Percentiles rank a stretch among this genome's conserved stretches.
phyloP scores from a whole-genome alignment of 345 rosid species.

The Anastatica hierochuntica region DNA sequence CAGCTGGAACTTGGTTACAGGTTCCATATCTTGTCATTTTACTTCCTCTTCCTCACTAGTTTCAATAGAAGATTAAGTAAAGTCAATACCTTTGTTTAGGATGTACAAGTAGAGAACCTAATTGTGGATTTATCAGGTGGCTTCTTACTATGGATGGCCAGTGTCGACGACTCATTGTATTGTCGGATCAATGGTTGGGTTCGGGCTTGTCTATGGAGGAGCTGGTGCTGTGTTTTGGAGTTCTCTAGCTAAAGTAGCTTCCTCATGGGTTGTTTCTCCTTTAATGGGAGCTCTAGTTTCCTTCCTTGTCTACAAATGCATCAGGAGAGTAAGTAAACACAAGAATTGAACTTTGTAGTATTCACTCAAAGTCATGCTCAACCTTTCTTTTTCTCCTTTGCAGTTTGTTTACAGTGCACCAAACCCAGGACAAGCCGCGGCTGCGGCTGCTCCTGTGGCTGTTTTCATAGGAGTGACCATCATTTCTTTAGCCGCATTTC shows the following conservation, averaged over 20 bases:
- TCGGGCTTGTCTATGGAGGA: conserved; percentile 91
- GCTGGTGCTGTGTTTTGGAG: conserved; percentile 94
- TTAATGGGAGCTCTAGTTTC: conserved; percentile 74
- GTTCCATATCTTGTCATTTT: too few species aligned
- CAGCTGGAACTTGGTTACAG: conserved; percentile 99
- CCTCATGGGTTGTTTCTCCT: conserved; percentile 96
- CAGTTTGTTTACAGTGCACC: conserved; percentile 97
- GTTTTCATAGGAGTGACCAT: conserved; percentile 71
- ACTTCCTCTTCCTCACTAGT: too few species aligned
- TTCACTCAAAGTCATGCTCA: too few species aligned
- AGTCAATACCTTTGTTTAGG: too few species aligned
- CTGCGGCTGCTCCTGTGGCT: conserved; percentile 71
- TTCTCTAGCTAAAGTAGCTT: conserved; percentile 76
- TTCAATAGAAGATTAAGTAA: background rate
- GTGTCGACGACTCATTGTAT: conserved; percentile 98
- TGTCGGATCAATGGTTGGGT: conserved; percentile 97
- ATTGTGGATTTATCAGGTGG: conserved; percentile 39
- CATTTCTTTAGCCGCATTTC: conserved; percentile 84
- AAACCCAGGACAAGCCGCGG: conserved; percentile 92
- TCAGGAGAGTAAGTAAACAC: conserved; percentile 67
- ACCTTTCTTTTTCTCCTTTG: too few species aligned
- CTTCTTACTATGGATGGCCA: conserved; percentile 91
- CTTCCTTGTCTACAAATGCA: conserved; percentile 89
- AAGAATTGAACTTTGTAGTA: background rate
- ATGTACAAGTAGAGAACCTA: too few species aligned